Base-by-base conservation (phyloP, 495 filamentous ascomycete species). In the Viridothelium virens region DNA sequence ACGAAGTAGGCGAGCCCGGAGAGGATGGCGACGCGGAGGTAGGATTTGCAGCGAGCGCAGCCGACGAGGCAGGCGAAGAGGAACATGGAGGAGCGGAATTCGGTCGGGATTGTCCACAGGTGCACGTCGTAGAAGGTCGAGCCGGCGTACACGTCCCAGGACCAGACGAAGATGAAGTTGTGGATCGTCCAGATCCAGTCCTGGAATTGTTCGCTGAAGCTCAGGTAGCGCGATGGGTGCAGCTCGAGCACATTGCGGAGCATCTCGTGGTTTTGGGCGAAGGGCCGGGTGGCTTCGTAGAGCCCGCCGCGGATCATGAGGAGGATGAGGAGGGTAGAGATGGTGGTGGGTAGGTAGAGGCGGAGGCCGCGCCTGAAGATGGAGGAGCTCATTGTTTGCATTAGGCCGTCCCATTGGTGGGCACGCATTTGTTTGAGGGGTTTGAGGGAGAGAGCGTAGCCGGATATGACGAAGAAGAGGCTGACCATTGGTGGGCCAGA, bases 401-500 rank as follows among this genome's bases (percentile, higher is more conserved):
- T 68, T 38, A 80, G 68, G 46, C 68, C 63, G 5, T 68, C 69
- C 50, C 64, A 71, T 10, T 85, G 79, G 36, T 76, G 75, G 16
- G 78, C 72, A 25, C 81, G 81, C 25, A 84, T 77, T 31, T 82
- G 73, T n/a, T 69, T 67, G 62, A 85, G 64, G 0, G 83, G 83
- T 69, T 81, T 83, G 44, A 72, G 62, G 10, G 81, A 80, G 16
- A 86, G 75, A 25, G 81, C 83, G 44, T 69, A 71, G 25, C 70
- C 68, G 31, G 67, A 69, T 16, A 71, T 69, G 41, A 71, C 53
- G 65, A 69, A 71, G 62, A 71, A 71, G 50, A 77, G 72, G 44
- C 81, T 78, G 25, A 85, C 83, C 53, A 82, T 80, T 50, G 77
- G 78, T 0, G 80, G 81, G 16, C 81, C 82, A 11, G 73, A 70